A percentile compares a stretch with the other conserved stretches of the same genome.
Evolutionary conservation across 371 early-diverging fungal species (phyloP).

Genomic region (Rhizopus sp.): DNA sequence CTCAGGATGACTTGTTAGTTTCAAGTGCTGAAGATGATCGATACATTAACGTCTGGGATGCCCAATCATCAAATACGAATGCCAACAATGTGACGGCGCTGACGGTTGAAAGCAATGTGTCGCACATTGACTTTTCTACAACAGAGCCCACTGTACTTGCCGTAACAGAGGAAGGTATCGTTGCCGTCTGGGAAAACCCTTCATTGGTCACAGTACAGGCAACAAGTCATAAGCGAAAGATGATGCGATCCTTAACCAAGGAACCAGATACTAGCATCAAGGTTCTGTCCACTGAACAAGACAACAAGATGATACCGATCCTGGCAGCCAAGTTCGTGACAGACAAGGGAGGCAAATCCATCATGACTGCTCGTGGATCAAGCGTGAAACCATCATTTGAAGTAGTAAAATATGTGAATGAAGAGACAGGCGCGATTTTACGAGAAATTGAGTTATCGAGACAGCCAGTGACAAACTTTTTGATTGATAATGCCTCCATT

Average conservation of each 20-base stretch:
- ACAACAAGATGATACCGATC: slow-evolving; percentile 54
- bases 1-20: slow-evolving; percentile 58
- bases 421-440: slow-evolving; percentile 34
- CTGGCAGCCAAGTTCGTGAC: slow-evolving; percentile 62
- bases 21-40: slow-evolving; percentile 79
- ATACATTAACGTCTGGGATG: slow-evolving; percentile 78
- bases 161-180: slow-evolving; percentile 70
- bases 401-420: slow-evolving; percentile 47
- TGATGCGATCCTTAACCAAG: slow-evolving; percentile 63
- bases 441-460: slow-evolving; percentile 49
- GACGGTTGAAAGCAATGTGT: slow-evolving; percentile 65
- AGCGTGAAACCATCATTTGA: slow-evolving; percentile 77
- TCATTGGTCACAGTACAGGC: slow-evolving; percentile 20
- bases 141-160: slow-evolving; percentile 63
- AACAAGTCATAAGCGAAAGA: slow-evolving; percentile 45
- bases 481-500: slow-evolving; percentile 56
- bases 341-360: slow-evolving; percentile 44
- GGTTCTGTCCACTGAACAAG: slow-evolving; percentile 47
- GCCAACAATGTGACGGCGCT: slow-evolving; percentile 58
- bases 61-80: slow-evolving; percentile 51
- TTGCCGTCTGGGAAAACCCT: slow-evolving; percentile 74
- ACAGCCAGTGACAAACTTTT: slow-evolving; percentile 53
- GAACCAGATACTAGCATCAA: slow-evolving; percentile 61
- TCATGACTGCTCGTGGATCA: slow-evolving; percentile 73
- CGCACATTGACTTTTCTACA: slow-evolving; percentile 54